Evolutionary conservation across 139 green algal species (phyloP), one percentile per base, ranked within the genome.

Genomic region (Pleodorina starrii): DNA sequence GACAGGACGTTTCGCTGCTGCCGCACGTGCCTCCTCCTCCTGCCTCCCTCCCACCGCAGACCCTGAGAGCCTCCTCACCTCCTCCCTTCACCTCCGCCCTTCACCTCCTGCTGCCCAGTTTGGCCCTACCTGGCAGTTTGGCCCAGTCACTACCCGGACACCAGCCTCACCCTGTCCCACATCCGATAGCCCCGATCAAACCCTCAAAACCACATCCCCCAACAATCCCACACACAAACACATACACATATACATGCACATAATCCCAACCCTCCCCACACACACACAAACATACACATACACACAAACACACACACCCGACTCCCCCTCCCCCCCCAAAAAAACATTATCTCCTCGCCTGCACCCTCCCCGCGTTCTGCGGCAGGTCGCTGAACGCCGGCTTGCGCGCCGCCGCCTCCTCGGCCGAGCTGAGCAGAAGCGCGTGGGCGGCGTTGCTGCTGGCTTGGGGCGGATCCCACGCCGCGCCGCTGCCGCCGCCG

Each of bases 331-430:
- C 16, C 63, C 27, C 63, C 63, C 35, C 2, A 36, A 38, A 57
- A 12, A 10, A 57, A 12, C 48, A 57, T 57, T 12, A 10, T 17
- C 12, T 32, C 29, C 85, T 17, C 76, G 86, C 86, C 87, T 85
- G 88, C 35, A 91, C 85, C 29, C 88, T 71, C 0, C 88, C 88
- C 11, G 73, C 73, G 27, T 88, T 91, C 35, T 85, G 40, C 11
- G 78, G 78, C 27, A 91, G 54, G 32, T 91, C 88, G 23, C 54
- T 50, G 32, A 91, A 91, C 0, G 88, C 57, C 19, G 57, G 71
- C 57, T 86, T 86, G 38, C 74, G 72, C 4, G 10, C 43, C 51
- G n/a, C 73, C 12, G 69, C 84, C 25, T 48, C 84, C 25, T 48
- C 57, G 43, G 72, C 85, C 0, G 63, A 59, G 27, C 29, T 78